A percentile compares a stretch with the other conserved stretches of the same genome.
These are phyloP conservation scores for Gillenia trifoliata DNA, from an alignment of 306 rosid species.

Conservation along the genomic window DNA sequence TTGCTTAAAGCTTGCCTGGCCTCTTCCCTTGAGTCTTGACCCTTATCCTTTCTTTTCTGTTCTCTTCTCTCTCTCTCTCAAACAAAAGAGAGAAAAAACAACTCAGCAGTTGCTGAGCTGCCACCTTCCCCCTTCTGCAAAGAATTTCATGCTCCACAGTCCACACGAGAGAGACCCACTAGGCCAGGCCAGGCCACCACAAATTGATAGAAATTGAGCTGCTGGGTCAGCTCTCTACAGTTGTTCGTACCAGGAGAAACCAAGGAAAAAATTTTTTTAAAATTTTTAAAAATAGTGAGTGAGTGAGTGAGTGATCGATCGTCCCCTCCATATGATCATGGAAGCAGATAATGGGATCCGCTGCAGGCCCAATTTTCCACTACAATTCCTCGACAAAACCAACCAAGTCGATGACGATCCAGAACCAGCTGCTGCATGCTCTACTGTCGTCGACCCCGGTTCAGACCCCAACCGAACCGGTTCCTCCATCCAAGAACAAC, in stretches of 20 bases:
- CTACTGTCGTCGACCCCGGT: slow-evolving; percentile 10
- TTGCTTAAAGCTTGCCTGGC: slow-evolving; percentile 87
- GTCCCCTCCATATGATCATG: slow-evolving; percentile 54
- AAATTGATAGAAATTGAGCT: slow-evolving; percentile 25
- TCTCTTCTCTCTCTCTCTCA: slow-evolving; percentile 4
- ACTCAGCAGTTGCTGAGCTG: slow-evolving; percentile 48
- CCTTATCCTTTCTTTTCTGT: slow-evolving; percentile 29
- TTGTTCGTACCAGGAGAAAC: slow-evolving; percentile 26
- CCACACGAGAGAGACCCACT: slow-evolving; percentile 51
- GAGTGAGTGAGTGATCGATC: not conserved
- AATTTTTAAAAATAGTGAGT: slow-evolving; percentile 7
- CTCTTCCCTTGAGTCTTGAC: slow-evolving; percentile 43
- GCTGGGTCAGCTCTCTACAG: slow-evolving; percentile 47
- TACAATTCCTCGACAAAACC: slow-evolving; percentile 68
- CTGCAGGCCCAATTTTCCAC: slow-evolving; percentile 84
- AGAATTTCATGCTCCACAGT: slow-evolving; percentile 64
- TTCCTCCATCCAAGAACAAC: slow-evolving; percentile 18
- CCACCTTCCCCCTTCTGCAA: slow-evolving; percentile 56
- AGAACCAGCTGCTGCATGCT: not conserved
- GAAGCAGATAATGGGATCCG: slow-evolving; percentile 75
- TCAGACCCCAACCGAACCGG: not conserved
- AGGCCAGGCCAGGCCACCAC: slow-evolving; percentile 47
- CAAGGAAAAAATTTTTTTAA: not conserved
- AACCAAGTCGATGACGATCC: slow-evolving; percentile 37
- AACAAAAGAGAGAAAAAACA: slow-evolving; percentile 26